Evolutionary conservation across 345 rosid species (phyloP), one percentile per base, ranked within the genome.

Genomic region (Sonneratia caseolaris): DNA sequence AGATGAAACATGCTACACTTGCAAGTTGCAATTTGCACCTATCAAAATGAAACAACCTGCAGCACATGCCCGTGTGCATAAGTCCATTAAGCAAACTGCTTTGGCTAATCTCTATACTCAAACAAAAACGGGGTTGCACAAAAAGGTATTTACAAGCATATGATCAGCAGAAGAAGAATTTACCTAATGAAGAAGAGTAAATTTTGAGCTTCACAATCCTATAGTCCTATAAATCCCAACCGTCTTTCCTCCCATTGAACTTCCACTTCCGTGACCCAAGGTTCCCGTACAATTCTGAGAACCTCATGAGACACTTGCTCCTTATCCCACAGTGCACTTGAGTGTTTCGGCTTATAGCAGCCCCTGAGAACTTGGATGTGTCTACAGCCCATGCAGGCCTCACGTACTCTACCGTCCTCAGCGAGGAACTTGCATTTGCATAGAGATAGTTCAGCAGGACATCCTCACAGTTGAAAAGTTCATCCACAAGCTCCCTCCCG

Each of bases 341-440:
- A 1, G 99, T 95, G 81, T 95, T 79, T 66, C 82, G 73, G 80
- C 98, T 92, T 11, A 95, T 92, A 7, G 99, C 99, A 40, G 82
- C 97, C 12, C 97, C 89, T 0, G 99, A 86, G 68, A 90, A 62
- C 73, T 90, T 95, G 9, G 99, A 95, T n/a, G 96, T 95, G 62
- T 95, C 99, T 10, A 95, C 70, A 12, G 92, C 87, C 90, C 91
- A 92, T 12, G 84, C 77, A 2, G 99, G 98, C 73, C 86, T 92
- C 79, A 95, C 92, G 15, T 95, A 95, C 70, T 90, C 99, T 2
- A 92, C 99, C 0, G 85, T 79, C 70, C 66, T 79, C 0, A 73
- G 75, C 2, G 88, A 80, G 67, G 89, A 62, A 35, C 66, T 92
- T 38, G 89, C 90, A 78, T 95, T 95, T 6, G 97, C 94, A 18